These are phyloP conservation scores for Apiotrichum brassicae DNA, from an alignment of 1,284 basidiomycete species.

Conservation along the genomic window DNA sequence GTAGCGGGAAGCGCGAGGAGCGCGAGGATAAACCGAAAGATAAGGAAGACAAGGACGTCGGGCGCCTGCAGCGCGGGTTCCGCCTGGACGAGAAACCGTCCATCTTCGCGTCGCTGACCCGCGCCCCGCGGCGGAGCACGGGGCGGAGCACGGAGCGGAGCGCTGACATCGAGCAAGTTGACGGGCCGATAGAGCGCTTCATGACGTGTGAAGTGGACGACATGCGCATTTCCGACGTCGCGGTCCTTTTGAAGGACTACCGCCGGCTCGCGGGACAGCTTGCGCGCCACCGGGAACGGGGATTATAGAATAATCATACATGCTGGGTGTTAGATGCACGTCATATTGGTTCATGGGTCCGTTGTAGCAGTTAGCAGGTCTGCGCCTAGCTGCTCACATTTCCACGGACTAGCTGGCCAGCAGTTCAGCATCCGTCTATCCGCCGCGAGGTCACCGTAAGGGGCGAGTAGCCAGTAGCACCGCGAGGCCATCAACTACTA, in stretches of 20 bases:
- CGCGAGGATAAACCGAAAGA: too few species aligned
- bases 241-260: conserved; percentile 67
- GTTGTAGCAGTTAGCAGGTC: too few species aligned
- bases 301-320: too few species aligned
- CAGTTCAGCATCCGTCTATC: too few species aligned
- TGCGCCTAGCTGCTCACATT: too few species aligned
- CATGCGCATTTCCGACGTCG: conserved; percentile 65
- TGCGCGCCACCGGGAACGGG: conserved; percentile 7
- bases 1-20: not conserved
- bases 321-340: too few species aligned
- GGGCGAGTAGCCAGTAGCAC: too few species aligned
- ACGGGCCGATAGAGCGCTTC: conserved; percentile 40
- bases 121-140: not conserved
- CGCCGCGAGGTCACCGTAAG: too few species aligned
- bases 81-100: not conserved
- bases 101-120: conserved; percentile 8
- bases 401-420: too few species aligned
- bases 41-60: not conserved
- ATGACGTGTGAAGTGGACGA: conserved; percentile 60
- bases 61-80: not conserved
- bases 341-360: too few species aligned
- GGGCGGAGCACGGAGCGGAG: not conserved
- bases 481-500: too few species aligned
- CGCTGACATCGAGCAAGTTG: conserved; percentile 16
- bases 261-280: conserved; percentile 49